Evolutionary conservation across 2,329 filamentous ascomycete species (phyloP), one percentile per base, ranked within the genome.

Genomic region (Penicillium sp.): DNA sequence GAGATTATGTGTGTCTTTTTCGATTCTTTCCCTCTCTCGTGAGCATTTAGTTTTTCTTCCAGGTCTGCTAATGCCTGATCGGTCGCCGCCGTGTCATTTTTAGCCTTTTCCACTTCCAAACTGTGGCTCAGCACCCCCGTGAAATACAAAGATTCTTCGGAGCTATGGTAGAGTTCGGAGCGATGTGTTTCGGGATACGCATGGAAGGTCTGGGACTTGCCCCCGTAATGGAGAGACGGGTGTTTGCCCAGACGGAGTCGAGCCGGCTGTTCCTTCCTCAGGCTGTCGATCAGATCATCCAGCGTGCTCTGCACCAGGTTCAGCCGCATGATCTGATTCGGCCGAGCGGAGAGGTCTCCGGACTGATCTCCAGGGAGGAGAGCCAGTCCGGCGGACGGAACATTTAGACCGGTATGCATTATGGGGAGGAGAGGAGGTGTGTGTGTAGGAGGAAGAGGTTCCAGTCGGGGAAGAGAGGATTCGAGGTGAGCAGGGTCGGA

Each of bases 61-160:
- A 87, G 75, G 38, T 78, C 79, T 49, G 82, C 82, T 68, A 87
- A 70, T 27, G 84, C 84, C 55, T 81, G 79, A 67, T 87, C 84
- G 38, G 79, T 79, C 56, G 80, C 81, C 27, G 80, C 79, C 41
- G 79, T 82, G 34, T 76, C 80, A 66, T 81, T 75, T 67, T 81
- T 76, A 38, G 79, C 79, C 69, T 81, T 80, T 63, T 81, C 77
- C 34, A 84, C 78, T 60, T 78, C 77, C 34, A 85, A 75, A 57
- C 74, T 81, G 66, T 87, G 83, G 67, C 80, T 83, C 61, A 86
- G 73, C 22, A 82, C 67, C 41, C 83, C 83, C 24, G 79, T 73
- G 63, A 86, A 85, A 55, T 79, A 79, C 64, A 85, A 69, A 53
- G 77, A 76, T 57, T 76, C 69, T 53, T 76, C 72, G 49, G 73